These are phyloP conservation scores for Cryphonectria naterciae DNA, from an alignment of 2,329 filamentous ascomycete genomes.

Conservation along the genomic window DNA sequence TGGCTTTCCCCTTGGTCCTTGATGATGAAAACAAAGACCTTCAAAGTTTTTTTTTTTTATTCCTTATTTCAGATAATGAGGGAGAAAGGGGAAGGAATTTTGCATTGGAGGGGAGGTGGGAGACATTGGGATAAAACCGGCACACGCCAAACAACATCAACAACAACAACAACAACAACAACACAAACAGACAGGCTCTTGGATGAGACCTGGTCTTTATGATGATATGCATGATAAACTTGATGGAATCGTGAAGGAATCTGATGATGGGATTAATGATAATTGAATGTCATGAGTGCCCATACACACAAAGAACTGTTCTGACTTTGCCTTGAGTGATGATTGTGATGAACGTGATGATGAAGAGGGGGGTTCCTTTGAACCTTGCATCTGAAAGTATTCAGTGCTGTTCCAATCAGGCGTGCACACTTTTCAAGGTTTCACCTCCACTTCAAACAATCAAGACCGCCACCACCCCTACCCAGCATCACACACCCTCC, in stretches of 20 bases:
- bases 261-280: not conserved
- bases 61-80: slow-evolving; percentile 2
- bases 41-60: not conserved
- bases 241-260: not conserved
- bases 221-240: not conserved
- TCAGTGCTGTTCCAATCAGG: too few relatives aligned
- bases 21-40: not conserved
- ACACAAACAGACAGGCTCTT: not conserved
- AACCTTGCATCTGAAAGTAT: not conserved
- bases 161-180: too few relatives aligned
- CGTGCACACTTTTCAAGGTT: too few relatives aligned
- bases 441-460: too few relatives aligned
- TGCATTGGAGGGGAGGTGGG: not conserved
- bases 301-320: not conserved
- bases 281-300: slow-evolving; percentile 28
- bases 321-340: not conserved
- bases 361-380: not conserved
- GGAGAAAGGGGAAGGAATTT: not conserved
- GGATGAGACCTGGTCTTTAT: not conserved
- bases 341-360: not conserved
- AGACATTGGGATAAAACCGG: not conserved
- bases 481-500: too few relatives aligned
- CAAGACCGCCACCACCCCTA: too few relatives aligned
- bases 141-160: not conserved
- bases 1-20: not conserved